These are phyloP conservation scores for Boechera divaricarpa DNA, from an alignment of 345 rosid genomes.

Conservation along the genomic window DNA sequence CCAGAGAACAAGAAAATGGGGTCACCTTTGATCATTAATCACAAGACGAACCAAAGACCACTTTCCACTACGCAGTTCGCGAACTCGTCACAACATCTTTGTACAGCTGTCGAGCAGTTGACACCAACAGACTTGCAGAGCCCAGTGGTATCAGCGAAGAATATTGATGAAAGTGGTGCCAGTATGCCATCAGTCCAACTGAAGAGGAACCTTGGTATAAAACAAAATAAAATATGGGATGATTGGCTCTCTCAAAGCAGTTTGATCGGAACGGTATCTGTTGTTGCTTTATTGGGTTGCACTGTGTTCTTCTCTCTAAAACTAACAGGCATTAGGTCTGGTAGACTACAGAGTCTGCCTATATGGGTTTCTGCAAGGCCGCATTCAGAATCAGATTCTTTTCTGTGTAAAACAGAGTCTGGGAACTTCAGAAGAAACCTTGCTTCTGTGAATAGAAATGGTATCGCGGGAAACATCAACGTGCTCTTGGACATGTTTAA, in stretches of 20 bases:
- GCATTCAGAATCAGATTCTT: slow-evolving; percentile 50
- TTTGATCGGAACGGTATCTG: slow-evolving; percentile 54
- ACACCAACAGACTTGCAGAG: slow-evolving; percentile 64
- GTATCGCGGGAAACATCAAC: slow-evolving; percentile 52
- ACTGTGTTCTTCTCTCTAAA: slow-evolving; percentile 57
- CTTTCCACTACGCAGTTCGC: slow-evolving; percentile 51
- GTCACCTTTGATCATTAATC: slow-evolving; percentile 44
- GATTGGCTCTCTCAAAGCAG: slow-evolving; percentile 55
- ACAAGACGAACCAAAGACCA: slow-evolving; percentile 59
- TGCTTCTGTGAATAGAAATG: slow-evolving; percentile 43
- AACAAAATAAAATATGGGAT: slow-evolving; percentile 56
- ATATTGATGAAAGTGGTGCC: slow-evolving; percentile 51
- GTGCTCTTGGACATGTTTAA: slow-evolving; percentile 57
- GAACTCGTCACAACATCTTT: slow-evolving; percentile 64
- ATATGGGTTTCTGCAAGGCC: slow-evolving; percentile 45
- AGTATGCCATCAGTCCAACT: slow-evolving; percentile 61
- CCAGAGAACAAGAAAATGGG: slow-evolving; percentile 55
- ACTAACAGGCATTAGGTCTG: slow-evolving; percentile 51
- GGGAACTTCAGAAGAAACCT: slow-evolving; percentile 32
- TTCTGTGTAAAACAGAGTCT: slow-evolving; percentile 49
- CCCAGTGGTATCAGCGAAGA: slow-evolving; percentile 52
- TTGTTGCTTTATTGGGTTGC: slow-evolving; percentile 65
- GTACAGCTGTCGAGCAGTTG: slow-evolving; percentile 82
- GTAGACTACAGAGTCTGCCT: slow-evolving; percentile 50
- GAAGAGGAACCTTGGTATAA: slow-evolving; percentile 64